Conservation (phyloP, 345 rosid genomes). For the Ailanthus altissimus region DNA sequence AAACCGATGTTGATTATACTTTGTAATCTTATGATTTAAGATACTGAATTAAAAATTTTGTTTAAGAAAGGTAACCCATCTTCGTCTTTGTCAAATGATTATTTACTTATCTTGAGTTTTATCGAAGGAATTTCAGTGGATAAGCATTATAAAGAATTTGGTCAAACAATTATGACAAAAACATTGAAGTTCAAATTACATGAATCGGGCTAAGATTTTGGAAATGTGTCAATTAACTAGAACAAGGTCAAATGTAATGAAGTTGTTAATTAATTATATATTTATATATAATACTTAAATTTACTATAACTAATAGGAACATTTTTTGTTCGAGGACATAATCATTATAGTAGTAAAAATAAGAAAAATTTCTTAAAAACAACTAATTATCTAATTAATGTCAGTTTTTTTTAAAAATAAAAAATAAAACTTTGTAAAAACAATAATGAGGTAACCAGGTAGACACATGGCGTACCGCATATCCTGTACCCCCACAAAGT, state of each 20-base stretch:
- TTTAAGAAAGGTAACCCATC: background rate
- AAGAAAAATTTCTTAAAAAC: background rate
- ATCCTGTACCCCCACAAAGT: slow-evolving; percentile 45
- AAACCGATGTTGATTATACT: background rate
- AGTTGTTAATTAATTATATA: background rate
- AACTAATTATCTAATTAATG: background rate
- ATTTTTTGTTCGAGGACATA: too few relatives aligned
- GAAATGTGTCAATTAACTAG: slow-evolving; percentile 10
- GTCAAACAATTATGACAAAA: slow-evolving; percentile 18
- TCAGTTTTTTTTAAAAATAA: background rate
- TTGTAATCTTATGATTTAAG: background rate
- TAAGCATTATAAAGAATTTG: background rate
- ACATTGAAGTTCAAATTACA: background rate
- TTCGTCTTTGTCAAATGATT: background rate
- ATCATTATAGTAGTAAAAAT: background rate
- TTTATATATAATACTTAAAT: too few relatives aligned
- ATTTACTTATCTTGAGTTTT: background rate
- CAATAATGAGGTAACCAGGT: slow-evolving; percentile 17
- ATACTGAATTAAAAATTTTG: too few relatives aligned
- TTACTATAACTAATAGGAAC: too few relatives aligned
- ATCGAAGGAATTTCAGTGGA: background rate
- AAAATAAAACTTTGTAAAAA: background rate
- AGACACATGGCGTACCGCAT: slow-evolving; percentile 45
- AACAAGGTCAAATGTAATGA: slow-evolving; percentile 11
- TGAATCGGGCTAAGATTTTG: slow-evolving; percentile 16